These are phyloP conservation scores for Saprolegnia parasitica DNA, from an alignment of 352 stramenopile genomes.

Conservation along the genomic window DNA sequence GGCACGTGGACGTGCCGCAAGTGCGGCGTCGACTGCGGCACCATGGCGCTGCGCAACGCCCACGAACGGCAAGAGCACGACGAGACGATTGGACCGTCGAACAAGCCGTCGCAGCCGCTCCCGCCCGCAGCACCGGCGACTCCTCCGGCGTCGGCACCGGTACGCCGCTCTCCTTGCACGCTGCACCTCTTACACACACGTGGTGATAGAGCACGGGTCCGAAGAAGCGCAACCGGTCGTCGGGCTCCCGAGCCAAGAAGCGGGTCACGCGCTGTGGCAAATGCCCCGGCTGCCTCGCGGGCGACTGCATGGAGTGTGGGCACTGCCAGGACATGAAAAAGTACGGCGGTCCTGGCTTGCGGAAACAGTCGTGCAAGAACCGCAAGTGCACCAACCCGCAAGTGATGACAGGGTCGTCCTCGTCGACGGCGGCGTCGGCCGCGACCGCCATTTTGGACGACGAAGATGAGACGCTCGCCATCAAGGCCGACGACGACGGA, in stretches of 20 bases:
- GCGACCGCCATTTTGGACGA: slow-evolving; percentile 42
- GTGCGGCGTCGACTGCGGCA: slow-evolving; percentile 25
- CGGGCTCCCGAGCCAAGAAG: slow-evolving; percentile 34
- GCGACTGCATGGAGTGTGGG: slow-evolving; percentile 82
- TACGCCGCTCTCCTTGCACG: not conserved
- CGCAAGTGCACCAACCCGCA: slow-evolving; percentile 77
- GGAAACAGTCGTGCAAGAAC: slow-evolving; percentile 85
- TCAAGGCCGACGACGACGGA: slow-evolving; percentile 23
- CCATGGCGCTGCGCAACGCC: slow-evolving; percentile 28
- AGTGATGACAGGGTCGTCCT: slow-evolving; percentile 19
- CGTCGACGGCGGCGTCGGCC: slow-evolving; percentile 38
- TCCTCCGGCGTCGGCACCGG: slow-evolving; percentile 2
- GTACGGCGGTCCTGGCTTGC: slow-evolving; percentile 75
- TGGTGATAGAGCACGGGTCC: not conserved
- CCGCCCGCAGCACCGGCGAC: not conserved
- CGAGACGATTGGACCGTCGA: slow-evolving; percentile 24
- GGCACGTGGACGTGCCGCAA: slow-evolving; percentile 29
- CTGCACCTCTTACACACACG: not conserved
- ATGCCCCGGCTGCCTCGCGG: slow-evolving; percentile 65
- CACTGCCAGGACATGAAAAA: slow-evolving; percentile 90
- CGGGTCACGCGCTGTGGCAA: slow-evolving; percentile 73
- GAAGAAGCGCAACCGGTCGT: slow-evolving; percentile 9
- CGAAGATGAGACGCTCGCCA: slow-evolving; percentile 29
- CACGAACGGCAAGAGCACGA: slow-evolving; percentile 29
- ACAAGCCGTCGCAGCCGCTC: slow-evolving; percentile 19